A percentile compares a stretch with the other conserved stretches of the same genome.
Conservation (phyloP, 2,329 filamentous ascomycete species). For the Herpomyces periplanetae region DNA sequence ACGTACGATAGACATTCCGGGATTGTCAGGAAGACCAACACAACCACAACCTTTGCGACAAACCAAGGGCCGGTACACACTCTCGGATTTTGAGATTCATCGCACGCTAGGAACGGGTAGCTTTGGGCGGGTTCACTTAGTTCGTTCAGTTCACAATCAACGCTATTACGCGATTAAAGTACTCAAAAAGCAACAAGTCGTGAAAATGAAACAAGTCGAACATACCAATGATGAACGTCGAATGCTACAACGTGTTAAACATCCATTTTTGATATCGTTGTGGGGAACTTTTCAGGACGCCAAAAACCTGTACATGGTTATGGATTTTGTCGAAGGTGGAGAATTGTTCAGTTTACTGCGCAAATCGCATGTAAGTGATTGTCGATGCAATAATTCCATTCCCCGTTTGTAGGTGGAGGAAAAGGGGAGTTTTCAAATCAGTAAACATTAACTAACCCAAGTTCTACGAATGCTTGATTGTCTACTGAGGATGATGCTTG, state of each 20-base stretch:
- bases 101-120: slow-evolving; percentile 80
- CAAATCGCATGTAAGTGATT: slow-evolving; percentile 40
- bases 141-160: slow-evolving; percentile 91
- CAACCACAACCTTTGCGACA: slow-evolving; percentile 18
- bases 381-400: slow-evolving; percentile 1
- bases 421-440: slow-evolving; percentile 2
- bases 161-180: slow-evolving; percentile 96
- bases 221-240: slow-evolving; percentile 90
- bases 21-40: too few species aligned
- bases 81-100: slow-evolving; percentile 56
- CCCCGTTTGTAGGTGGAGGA: not conserved
- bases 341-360: slow-evolving; percentile 79
- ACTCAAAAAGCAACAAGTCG: slow-evolving; percentile 84
- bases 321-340: slow-evolving; percentile 97
- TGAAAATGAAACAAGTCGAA: slow-evolving; percentile 99
- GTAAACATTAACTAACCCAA: slow-evolving; percentile 2
- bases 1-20: too few species aligned
- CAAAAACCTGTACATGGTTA: slow-evolving; percentile 95
- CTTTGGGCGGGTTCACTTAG: slow-evolving; percentile 78
- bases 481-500: slow-evolving; percentile 1
- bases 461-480: too few species aligned
- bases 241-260: slow-evolving; percentile 87
- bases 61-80: slow-evolving; percentile 88
- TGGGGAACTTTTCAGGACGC: slow-evolving; percentile 95
- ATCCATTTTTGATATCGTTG: slow-evolving; percentile 82